Evolutionary conservation across 23 red algal species (phyloP).

Genomic region (Pyropia yezoensis): DNA sequence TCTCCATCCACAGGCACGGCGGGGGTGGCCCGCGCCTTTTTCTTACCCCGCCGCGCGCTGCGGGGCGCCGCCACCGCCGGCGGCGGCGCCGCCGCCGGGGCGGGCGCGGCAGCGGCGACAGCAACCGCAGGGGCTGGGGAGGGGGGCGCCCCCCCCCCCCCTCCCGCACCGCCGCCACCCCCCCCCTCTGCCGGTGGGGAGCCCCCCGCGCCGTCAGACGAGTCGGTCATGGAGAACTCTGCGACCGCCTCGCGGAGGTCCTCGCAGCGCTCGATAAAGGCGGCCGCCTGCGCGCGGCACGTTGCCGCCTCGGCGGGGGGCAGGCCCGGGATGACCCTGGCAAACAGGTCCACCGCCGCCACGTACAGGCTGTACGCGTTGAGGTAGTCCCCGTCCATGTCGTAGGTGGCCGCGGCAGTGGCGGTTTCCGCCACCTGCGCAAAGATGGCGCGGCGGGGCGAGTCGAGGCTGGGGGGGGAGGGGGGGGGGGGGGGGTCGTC

Average conservation of each 20-base stretch:
- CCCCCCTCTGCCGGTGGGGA: no score
- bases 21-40: no score
- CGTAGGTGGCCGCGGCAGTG: conserved; percentile 28
- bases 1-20: no score
- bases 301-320: conserved; percentile 27
- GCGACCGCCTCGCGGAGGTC: conserved; percentile 53
- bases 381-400: conserved; percentile 53
- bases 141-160: no score
- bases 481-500: no score
- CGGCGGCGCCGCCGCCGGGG: no score
- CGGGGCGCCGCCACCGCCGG: no score
- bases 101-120: no score
- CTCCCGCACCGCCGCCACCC: no score
- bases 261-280: conserved; percentile 44
- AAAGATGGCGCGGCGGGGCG: conserved; percentile 7
- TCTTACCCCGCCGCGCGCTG: no score
- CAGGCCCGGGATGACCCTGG: conserved; percentile 52
- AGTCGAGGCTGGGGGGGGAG: no score
- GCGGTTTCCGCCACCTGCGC: conserved; percentile 31
- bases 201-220: not conserved
- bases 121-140: no score
- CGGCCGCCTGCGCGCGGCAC: conserved; percentile 33
- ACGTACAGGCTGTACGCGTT: conserved; percentile 50
- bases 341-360: conserved; percentile 50
- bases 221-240: not conserved